Evolutionary conservation across 2,329 filamentous ascomycete species (phyloP).

Genomic region (Xylariaceae sp.): DNA sequence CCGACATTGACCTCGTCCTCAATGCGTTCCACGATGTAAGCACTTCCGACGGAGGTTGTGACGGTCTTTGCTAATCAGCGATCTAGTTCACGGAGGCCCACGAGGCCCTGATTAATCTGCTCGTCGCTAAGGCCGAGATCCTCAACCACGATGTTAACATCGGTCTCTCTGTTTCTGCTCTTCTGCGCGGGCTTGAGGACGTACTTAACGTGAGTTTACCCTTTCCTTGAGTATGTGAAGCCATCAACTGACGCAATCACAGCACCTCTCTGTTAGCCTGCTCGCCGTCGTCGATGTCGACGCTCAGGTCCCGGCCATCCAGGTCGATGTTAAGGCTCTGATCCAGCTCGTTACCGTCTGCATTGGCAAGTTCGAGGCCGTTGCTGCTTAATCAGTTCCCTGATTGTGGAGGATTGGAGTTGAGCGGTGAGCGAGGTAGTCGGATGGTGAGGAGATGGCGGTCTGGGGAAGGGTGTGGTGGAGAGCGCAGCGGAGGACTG

Average conservation of each 20-base stretch:
- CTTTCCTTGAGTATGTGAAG: background rate
- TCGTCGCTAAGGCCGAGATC: constrained; percentile 16
- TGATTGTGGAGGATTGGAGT: no score
- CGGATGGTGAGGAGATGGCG: no score
- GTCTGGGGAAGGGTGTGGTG: no score
- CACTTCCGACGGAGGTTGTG: background rate
- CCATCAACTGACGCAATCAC: background rate
- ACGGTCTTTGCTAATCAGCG: background rate
- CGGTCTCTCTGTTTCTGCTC: constrained; percentile 11
- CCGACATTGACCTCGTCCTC: constrained; percentile 13
- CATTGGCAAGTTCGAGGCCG: constrained; percentile 7
- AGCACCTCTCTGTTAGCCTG: background rate
- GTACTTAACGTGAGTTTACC: constrained; percentile 6
- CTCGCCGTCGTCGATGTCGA: background rate
- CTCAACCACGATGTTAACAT: constrained; percentile 6
- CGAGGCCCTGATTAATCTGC: constrained; percentile 15
- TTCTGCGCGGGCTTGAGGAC: constrained; percentile 12
- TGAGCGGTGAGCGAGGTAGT: no score
- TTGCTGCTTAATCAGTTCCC: constrained; percentile 1
- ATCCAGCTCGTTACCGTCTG: constrained; percentile 10
- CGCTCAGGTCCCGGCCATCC: background rate
- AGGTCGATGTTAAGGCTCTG: constrained; percentile 15
- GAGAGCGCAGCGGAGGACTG: no score
- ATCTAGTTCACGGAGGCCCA: constrained; percentile 14
- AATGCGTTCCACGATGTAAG: constrained; percentile 15